Percentiles rank a stretch among this genome's conserved stretches.
phyloP scores from a whole-genome alignment of 2,329 filamentous ascomycete genomes.

The Microsporum ferrugineum region DNA sequence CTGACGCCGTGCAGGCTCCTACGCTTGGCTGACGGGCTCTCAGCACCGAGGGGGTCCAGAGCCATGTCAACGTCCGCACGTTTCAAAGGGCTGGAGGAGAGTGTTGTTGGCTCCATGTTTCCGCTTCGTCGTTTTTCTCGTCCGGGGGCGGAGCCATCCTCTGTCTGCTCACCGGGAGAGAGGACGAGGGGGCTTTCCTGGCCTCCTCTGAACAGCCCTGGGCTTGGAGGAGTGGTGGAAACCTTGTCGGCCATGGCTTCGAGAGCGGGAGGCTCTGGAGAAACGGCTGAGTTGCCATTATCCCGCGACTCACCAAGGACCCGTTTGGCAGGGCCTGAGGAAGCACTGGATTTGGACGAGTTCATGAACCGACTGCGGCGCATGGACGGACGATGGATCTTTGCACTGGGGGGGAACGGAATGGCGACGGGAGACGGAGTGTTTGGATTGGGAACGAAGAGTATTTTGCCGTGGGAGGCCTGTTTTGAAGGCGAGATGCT shows the following conservation, averaged over 20 bases:
- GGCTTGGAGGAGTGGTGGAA: conserved; percentile 6
- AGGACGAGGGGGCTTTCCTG: conserved; percentile 4
- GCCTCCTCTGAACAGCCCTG: not conserved
- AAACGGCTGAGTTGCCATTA: conserved; percentile 54
- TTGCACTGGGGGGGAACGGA: conserved; percentile 55
- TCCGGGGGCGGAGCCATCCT: conserved; percentile 18
- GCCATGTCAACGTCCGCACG: conserved; percentile 85
- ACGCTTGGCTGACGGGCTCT: conserved; percentile 75
- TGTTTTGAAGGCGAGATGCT: conserved; percentile 49
- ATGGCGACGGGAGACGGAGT: conserved; percentile 45
- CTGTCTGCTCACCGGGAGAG: conserved; percentile 1
- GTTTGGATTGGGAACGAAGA: conserved; percentile 36
- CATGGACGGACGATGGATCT: conserved; percentile 41
- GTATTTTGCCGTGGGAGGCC: conserved; percentile 42
- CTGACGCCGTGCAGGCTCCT: conserved; percentile 72
- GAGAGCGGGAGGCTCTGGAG: conserved; percentile 28
- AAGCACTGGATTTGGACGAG: conserved; percentile 51
- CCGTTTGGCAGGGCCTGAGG: conserved; percentile 71
- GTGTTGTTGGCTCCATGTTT: conserved; percentile 44
- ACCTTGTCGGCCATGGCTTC: conserved; percentile 27
- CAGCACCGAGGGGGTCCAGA: conserved; percentile 56
- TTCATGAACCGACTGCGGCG: conserved; percentile 29
- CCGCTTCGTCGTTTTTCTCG: conserved; percentile 41
- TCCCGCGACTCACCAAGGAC: conserved; percentile 60
- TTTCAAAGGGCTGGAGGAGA: conserved; percentile 67